Base-by-base conservation (phyloP, 225 moss, liverwort and hornwort species). In the Ulota crispa region DNA sequence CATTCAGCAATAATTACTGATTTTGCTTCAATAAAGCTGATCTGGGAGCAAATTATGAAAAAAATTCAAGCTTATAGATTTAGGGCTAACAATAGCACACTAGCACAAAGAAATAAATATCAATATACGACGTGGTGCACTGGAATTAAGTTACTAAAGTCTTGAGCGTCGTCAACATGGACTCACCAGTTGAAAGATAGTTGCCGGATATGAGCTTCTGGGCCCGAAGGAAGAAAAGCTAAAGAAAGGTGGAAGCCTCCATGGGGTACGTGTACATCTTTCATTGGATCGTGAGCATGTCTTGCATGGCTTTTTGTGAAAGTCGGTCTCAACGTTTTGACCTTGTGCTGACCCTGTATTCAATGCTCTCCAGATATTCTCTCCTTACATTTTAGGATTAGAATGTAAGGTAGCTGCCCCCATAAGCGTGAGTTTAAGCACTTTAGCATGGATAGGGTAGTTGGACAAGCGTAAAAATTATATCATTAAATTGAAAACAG, bases 131-230 rank as follows among this genome's bases (percentile, higher is more conserved):
- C 45, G 45, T 45, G 19, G 5, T 47, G 61, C 2, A 20, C 60
- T 21, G 13, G 36, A 68, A 47, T 57, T 57, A 26, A 4, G 39
- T 50, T 63, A 7, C 39, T 0, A 57, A 74, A 39, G 74, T 15
- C 14, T 1, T 14, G 2, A 14, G 52, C 26, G 75, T 28, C 27
- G 76, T 61, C 82, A 61, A 76, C 21, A 34, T 82, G 76, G 82
- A 82, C 82, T 50, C 21, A 21, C 37, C 0, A 8, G 76, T 76
- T 28, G 62, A 76, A 82, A 82, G 61, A 21, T 39, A 62, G 37
- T 52, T 61, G 61, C 21, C 8, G 0, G 34, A 12, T 20, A 14
- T 10, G 32, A 53, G 53, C 21, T 31, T 30, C 52, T 21, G 69
- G 28, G 47, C 68, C 37, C 59, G 15, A 37, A 61, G 27, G 45